Evolutionary conservation across 257 asterid species (phyloP).

Genomic region (Coffea eugenioides): DNA sequence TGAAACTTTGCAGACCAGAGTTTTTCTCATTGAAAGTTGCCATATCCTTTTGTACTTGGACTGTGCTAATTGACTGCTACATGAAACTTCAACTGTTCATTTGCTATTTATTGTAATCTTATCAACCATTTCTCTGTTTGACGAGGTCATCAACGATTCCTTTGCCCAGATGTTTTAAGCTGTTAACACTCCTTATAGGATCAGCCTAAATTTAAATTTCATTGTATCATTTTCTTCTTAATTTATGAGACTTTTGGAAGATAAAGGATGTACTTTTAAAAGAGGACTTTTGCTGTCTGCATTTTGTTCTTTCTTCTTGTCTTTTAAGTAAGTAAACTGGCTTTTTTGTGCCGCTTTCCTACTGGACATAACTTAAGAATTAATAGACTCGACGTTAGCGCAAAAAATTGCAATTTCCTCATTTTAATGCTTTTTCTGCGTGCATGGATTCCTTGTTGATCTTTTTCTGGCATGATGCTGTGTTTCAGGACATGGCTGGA

Average conservation of each 20-base stretch:
- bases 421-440: background rate
- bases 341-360: background rate
- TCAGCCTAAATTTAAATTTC: background rate
- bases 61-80: background rate
- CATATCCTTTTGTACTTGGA: background rate
- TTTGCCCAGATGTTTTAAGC: background rate
- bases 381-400: background rate
- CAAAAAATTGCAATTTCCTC: background rate
- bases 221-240: background rate
- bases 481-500: constrained; percentile 98
- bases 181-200: background rate
- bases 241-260: background rate
- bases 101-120: background rate
- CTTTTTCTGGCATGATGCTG: background rate
- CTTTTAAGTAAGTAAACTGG: background rate
- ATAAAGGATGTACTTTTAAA: background rate
- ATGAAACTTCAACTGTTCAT: background rate
- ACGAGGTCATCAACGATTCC: background rate
- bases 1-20: background rate
- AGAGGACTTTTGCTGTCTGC: background rate
- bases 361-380: background rate
- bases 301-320: background rate
- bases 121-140: background rate
- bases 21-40: background rate
- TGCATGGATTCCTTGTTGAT: background rate